Conservation (phyloP, 257 asterid genomes). For the Jasminum sambac region DNA sequence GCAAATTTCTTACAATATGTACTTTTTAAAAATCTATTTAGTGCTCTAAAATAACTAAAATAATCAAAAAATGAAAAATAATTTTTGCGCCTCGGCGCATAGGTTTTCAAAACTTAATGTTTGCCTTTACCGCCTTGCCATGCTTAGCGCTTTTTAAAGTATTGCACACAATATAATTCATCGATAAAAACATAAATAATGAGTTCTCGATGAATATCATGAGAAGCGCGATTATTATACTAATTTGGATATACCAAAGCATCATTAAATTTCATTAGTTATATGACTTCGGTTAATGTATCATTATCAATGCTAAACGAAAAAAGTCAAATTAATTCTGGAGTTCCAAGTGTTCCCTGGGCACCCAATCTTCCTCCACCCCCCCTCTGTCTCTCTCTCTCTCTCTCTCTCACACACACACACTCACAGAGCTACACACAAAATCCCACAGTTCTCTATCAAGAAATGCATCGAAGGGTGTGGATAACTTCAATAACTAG, state of each 20-base stretch:
- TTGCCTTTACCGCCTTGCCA: too few species aligned
- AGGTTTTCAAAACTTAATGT: too few species aligned
- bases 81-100: too few species aligned
- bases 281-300: conserved; percentile 20
- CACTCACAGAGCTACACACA: not conserved
- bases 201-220: not conserved
- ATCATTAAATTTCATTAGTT: conserved; percentile 23
- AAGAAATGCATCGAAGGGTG: not conserved
- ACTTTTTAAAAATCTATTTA: too few species aligned
- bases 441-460: not conserved
- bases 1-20: too few species aligned
- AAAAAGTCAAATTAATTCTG: conserved; percentile 24
- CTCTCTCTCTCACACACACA: not conserved
- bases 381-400: not conserved
- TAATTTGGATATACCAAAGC: conserved; percentile 2
- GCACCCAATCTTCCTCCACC: not conserved
- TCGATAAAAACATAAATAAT: not conserved
- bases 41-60: too few species aligned
- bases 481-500: conserved; percentile 2
- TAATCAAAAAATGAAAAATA: too few species aligned
- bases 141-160: too few species aligned
- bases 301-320: conserved; percentile 22
- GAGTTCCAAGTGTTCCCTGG: conserved; percentile 23
- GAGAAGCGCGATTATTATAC: not conserved
- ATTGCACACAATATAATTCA: too few species aligned